A percentile compares a stretch with the other conserved stretches of the same genome.
Conservation (phyloP, 2,329 filamentous ascomycete genomes). For the Talaromyces sp. region DNA sequence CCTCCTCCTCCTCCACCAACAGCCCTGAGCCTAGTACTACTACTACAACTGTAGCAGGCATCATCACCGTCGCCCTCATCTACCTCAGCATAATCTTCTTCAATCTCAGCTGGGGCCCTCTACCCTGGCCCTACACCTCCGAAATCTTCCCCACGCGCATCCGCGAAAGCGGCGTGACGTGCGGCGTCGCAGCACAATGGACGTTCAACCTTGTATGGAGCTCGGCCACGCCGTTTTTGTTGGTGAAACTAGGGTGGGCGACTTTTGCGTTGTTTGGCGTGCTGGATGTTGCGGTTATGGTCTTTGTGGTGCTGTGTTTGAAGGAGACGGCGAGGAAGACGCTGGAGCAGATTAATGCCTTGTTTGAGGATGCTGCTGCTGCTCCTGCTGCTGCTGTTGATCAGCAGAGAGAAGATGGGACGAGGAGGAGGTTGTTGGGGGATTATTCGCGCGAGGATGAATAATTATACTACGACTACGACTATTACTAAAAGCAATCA, state of each 20-base stretch:
- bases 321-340: slow-evolving; percentile 54
- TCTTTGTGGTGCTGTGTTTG: slow-evolving; percentile 51
- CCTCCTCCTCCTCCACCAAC: background rate
- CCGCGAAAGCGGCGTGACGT: slow-evolving; percentile 36
- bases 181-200: slow-evolving; percentile 38
- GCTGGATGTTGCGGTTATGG: slow-evolving; percentile 42
- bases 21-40: background rate
- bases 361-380: slow-evolving; percentile 36
- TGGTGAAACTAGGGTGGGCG: slow-evolving; percentile 43
- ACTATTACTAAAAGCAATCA: no score
- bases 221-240: slow-evolving; percentile 38
- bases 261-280: slow-evolving; percentile 41
- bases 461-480: background rate
- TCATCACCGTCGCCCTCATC: slow-evolving; percentile 51
- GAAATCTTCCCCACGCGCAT: slow-evolving; percentile 37
- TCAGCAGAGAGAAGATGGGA: background rate
- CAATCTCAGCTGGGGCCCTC: slow-evolving; percentile 39
- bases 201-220: slow-evolving; percentile 39
- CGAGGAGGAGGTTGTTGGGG: background rate
- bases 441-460: background rate
- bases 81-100: slow-evolving; percentile 51
- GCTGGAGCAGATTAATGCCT: slow-evolving; percentile 52
- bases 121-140: slow-evolving; percentile 35
- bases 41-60: slow-evolving; percentile 13
- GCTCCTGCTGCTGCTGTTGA: background rate